These are phyloP conservation scores for Panellus pusillus DNA, from an alignment of 768 basidiomycete genomes.

Conservation along the genomic window DNA sequence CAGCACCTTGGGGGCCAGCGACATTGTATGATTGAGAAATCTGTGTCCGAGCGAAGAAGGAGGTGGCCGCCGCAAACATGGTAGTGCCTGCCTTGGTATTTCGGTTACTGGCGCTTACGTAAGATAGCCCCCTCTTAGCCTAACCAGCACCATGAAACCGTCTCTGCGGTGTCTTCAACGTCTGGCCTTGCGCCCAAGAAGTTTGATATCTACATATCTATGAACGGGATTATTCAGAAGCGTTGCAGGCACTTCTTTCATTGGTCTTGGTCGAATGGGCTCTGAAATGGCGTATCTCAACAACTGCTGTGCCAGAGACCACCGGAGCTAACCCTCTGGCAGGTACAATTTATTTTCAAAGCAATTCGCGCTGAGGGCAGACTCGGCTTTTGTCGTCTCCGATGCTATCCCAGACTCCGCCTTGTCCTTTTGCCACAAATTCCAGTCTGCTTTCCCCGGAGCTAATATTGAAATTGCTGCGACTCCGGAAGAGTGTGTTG, in stretches of 20 bases:
- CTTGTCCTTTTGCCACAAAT: conserved; percentile 52
- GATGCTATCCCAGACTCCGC: conserved; percentile 68
- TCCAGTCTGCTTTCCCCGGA: conserved; percentile 56
- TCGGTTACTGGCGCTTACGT: neutral
- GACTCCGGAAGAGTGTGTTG: conserved; percentile 73
- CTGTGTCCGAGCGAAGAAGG: conserved; percentile 78
- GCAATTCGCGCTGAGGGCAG: conserved; percentile 50
- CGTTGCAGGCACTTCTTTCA: conserved; percentile 58
- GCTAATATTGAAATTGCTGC: conserved; percentile 57
- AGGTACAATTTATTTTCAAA: conserved; percentile 77
- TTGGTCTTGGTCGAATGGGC: conserved; percentile 89
- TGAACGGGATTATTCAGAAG: neutral
- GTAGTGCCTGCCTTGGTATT: neutral
- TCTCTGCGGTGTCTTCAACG: conserved; percentile 43
- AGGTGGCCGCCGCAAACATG: conserved; percentile 82
- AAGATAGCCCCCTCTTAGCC: neutral
- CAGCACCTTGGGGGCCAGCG: conserved; percentile 37
- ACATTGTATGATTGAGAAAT: conserved; percentile 82
- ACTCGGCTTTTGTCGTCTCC: conserved; percentile 72
- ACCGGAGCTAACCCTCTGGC: neutral
- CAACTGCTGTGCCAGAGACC: neutral
- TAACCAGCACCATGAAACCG: conserved; percentile 50
- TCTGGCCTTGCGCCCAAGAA: conserved; percentile 41
- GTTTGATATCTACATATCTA: neutral
- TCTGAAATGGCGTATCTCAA: conserved; percentile 64